phyloP scores from a whole-genome alignment of 108 stramenopile species.

The Nitzschia palea region DNA sequence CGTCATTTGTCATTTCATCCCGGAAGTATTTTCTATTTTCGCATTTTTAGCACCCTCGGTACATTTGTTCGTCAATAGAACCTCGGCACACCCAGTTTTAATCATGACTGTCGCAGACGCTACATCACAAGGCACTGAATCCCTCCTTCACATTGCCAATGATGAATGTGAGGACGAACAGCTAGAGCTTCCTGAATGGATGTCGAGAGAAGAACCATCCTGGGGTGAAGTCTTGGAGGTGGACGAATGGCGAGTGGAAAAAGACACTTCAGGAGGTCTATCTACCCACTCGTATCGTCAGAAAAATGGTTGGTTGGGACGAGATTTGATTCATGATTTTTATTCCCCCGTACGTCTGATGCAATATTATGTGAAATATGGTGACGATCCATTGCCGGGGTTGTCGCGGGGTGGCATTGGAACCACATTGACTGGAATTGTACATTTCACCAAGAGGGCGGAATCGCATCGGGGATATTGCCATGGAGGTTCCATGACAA shows the following conservation, averaged over 20 bases:
- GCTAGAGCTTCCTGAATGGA: constrained; percentile 18
- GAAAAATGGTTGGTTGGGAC: constrained; percentile 69
- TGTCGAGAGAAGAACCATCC: neutral
- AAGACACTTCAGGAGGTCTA: constrained; percentile 6
- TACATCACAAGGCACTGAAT: too few species aligned
- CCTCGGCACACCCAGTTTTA: too few species aligned
- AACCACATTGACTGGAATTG: constrained; percentile 68
- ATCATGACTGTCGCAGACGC: too few species aligned
- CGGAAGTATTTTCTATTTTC: too few species aligned
- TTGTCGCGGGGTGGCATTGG: constrained; percentile 51
- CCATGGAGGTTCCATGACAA: constrained; percentile 83
- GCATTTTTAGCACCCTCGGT: too few species aligned
- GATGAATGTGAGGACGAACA: too few species aligned
- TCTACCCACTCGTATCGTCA: constrained; percentile 38
- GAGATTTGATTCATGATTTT: constrained; percentile 68
- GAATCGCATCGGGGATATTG: constrained; percentile 83
- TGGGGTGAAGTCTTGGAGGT: constrained; percentile 59
- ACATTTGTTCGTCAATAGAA: too few species aligned
- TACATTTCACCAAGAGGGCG: constrained; percentile 65
- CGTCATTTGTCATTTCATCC: too few species aligned
- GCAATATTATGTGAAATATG: constrained; percentile 58
- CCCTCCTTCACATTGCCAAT: too few species aligned
- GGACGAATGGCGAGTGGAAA: constrained; percentile 57
- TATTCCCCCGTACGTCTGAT: constrained; percentile 64
- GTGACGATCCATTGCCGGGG: neutral